A percentile compares a stretch with the other conserved stretches of the same genome.
Conservation (phyloP, 148 eudicot species). For the Pharnaceum exiguum region DNA sequence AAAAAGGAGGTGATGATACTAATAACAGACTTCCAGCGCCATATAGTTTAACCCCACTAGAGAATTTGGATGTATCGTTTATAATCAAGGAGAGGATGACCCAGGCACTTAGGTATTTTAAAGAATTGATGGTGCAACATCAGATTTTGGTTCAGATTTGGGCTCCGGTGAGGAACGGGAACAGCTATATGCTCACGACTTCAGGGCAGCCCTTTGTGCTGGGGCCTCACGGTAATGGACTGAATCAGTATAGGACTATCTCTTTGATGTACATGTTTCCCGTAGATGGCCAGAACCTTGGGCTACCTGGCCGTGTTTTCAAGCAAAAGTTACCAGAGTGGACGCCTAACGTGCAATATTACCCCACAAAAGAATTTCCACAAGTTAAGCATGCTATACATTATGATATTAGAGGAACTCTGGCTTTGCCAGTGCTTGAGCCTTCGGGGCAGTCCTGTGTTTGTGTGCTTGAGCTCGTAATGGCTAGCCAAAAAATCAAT, state of each 20-base stretch:
- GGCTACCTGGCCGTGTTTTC: constrained; percentile 93
- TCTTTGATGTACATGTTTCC: constrained; percentile 74
- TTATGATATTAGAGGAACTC: constrained; percentile 72
- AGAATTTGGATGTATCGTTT: constrained; percentile 41
- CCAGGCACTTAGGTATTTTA: constrained; percentile 71
- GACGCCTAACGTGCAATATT: constrained; percentile 94
- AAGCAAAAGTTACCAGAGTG: constrained; percentile 85
- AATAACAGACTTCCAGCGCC: constrained; percentile 44
- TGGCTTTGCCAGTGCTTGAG: constrained; percentile 92
- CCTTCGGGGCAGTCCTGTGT: constrained; percentile 69
- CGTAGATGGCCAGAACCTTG: constrained; percentile 67
- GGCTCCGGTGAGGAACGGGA: constrained; percentile 79
- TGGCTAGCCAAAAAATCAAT: constrained; percentile 77
- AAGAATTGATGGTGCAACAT: constrained; percentile 69
- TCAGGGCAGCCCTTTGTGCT: constrained; percentile 96
- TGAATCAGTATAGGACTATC: constrained; percentile 74
- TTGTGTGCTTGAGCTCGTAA: constrained; percentile 87
- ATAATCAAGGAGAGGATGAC: constrained; percentile 80
- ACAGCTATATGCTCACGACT: constrained; percentile 72
- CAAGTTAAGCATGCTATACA: constrained; percentile 65
- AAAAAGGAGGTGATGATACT: constrained; percentile 25
- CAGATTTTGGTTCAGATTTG: constrained; percentile 89
- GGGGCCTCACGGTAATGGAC: constrained; percentile 62
- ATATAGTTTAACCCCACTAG: constrained; percentile 28
- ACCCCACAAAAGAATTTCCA: constrained; percentile 69